Evolutionary conservation across 345 rosid species (phyloP).

Genomic region (Lepidium didymum): DNA sequence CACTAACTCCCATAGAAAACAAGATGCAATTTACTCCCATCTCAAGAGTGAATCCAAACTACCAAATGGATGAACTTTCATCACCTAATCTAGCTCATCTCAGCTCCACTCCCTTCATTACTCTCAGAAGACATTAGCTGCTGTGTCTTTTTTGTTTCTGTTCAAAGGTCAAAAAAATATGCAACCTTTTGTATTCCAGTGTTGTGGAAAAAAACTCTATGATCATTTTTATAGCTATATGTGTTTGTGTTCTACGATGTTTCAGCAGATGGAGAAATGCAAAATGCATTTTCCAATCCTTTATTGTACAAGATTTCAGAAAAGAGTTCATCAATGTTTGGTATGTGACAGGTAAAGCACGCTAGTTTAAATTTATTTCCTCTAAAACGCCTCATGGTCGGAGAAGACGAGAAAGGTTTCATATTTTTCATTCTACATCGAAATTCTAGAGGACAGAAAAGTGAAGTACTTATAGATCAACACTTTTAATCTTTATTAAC

Average conservation of each 20-base stretch:
- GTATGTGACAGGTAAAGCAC: background rate
- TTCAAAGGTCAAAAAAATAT: slow-evolving; percentile 3
- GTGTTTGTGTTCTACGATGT: slow-evolving; percentile 3
- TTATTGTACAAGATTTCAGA: background rate
- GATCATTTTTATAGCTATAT: background rate
- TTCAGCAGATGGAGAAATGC: slow-evolving; percentile 7
- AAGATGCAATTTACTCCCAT: slow-evolving; percentile 37
- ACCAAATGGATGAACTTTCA: slow-evolving; percentile 32
- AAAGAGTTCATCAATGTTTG: background rate
- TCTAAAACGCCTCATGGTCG: background rate
- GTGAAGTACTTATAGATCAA: background rate
- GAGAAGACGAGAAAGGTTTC: background rate
- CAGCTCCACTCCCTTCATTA: slow-evolving; percentile 53
- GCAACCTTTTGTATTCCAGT: slow-evolving; percentile 6
- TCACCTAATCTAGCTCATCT: slow-evolving; percentile 47
- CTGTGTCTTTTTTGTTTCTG: slow-evolving; percentile 10
- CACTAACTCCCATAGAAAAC: slow-evolving; percentile 56
- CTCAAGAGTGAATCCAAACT: slow-evolving; percentile 24
- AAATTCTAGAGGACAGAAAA: background rate
- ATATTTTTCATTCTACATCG: background rate
- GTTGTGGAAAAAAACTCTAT: background rate
- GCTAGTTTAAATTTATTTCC: background rate
- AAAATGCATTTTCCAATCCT: background rate
- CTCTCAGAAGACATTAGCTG: slow-evolving; percentile 33
- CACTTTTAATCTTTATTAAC: slow-evolving; percentile 11